A percentile compares a stretch with the other conserved stretches of the same genome.
phyloP scores from a whole-genome alignment of 768 basidiomycete genomes.

The Mycena alexandri region DNA sequence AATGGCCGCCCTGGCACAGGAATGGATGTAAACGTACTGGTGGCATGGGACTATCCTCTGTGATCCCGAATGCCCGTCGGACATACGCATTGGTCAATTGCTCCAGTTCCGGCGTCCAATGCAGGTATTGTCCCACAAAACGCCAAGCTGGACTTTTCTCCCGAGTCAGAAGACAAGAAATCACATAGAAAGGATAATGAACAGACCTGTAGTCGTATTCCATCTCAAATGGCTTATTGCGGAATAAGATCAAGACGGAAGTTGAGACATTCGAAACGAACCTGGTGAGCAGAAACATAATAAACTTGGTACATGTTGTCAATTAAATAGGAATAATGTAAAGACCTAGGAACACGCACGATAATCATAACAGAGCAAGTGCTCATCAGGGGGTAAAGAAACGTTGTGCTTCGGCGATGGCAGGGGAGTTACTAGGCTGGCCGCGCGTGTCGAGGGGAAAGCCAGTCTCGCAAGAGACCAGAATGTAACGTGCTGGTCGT shows the following conservation, averaged over 20 bases:
- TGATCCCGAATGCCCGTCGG: constrained; percentile 56
- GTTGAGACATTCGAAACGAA: constrained; percentile 39
- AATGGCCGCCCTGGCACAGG: not conserved
- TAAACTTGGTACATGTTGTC: constrained; percentile 46
- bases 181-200: too few relatives aligned
- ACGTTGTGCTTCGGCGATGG: constrained; percentile 56
- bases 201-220: constrained; percentile 59
- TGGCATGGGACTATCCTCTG: constrained; percentile 56
- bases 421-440: constrained; percentile 53
- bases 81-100: constrained; percentile 60
- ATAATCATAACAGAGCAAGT: constrained; percentile 66
- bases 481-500: constrained; percentile 60
- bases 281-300: constrained; percentile 62
- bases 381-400: constrained; percentile 64
- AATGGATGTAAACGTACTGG: constrained; percentile 51
- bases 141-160: constrained; percentile 65
- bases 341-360: constrained; percentile 4
- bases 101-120: constrained; percentile 59
- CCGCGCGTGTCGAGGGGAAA: constrained; percentile 58
- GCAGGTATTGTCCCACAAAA: constrained; percentile 65
- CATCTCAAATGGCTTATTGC: constrained; percentile 63
- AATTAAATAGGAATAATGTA: not conserved
- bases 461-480: constrained; percentile 61
- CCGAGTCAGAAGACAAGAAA: not conserved
- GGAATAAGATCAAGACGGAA: constrained; percentile 9